phyloP scores from a whole-genome alignment of 352 stramenopile species.

The Chrysophaeum taylorii region DNA sequence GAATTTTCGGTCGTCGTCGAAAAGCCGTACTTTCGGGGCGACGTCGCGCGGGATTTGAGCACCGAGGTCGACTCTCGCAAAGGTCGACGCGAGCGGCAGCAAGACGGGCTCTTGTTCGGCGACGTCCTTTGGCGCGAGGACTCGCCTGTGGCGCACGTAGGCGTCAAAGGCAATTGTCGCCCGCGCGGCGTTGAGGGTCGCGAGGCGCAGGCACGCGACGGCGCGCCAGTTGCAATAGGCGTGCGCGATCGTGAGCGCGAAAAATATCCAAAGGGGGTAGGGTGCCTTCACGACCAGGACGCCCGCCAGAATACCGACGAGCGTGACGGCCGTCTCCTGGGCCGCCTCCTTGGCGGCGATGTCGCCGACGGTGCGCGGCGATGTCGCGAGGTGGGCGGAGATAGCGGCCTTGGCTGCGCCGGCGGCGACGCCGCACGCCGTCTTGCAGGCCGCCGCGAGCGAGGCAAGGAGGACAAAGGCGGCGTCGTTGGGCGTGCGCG shows the following conservation, averaged over 20 bases:
- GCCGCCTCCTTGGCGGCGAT: conserved; percentile 86
- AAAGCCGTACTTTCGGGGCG: too few relatives aligned
- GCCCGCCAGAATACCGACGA: conserved; percentile 76
- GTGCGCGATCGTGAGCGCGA: conserved; percentile 79
- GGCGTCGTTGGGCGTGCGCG: conserved; percentile 8
- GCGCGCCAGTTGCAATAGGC: conserved; percentile 83
- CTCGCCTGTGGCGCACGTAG: too few relatives aligned
- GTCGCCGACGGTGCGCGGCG: conserved; percentile 48
- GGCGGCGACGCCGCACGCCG: conserved; percentile 83
- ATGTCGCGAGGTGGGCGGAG: conserved; percentile 70
- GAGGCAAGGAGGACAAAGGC: conserved; percentile 28
- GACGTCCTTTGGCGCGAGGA: too few relatives aligned
- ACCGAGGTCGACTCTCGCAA: too few relatives aligned
- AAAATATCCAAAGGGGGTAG: conserved; percentile 66
- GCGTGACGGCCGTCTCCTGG: conserved; percentile 85
- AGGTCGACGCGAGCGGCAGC: too few relatives aligned
- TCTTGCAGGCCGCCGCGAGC: conserved; percentile 77
- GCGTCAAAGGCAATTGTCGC: too few relatives aligned
- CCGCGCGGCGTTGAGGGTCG: conserved; percentile 68
- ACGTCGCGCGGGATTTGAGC: too few relatives aligned
- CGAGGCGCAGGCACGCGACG: conserved; percentile 69
- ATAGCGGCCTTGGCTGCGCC: conserved; percentile 80
- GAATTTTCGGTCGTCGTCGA: too few relatives aligned
- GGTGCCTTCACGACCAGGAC: conserved; percentile 37
- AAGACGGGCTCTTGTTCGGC: too few relatives aligned